Conservation (phyloP, 2,329 filamentous ascomycete genomes). For the Trichoderma oligosporum region DNA sequence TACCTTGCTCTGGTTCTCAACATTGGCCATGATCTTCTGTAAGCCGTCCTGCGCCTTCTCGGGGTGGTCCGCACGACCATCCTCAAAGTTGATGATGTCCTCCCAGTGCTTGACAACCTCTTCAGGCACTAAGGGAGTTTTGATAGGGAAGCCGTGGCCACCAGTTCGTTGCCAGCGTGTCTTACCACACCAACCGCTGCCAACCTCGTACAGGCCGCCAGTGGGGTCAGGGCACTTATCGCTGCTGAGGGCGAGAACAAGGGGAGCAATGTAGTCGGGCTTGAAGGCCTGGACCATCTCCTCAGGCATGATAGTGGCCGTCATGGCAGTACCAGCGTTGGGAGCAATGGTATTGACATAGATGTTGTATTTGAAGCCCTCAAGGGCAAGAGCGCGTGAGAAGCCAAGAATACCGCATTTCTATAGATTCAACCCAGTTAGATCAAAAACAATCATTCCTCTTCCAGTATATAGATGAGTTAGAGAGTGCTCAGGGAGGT, state of each 20-base stretch:
- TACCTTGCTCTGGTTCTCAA: conserved; percentile 57
- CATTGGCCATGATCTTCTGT: conserved; percentile 74
- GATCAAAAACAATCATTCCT: neutral
- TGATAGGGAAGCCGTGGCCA: conserved; percentile 86
- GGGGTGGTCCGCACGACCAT: conserved; percentile 82
- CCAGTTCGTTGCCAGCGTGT: conserved; percentile 94
- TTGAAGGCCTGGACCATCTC: conserved; percentile 99
- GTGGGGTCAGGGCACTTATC: conserved; percentile 85
- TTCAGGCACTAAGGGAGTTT: conserved; percentile 79
- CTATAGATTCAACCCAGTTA: conserved; percentile 37
- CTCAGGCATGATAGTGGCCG: conserved; percentile 86
- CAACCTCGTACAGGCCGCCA: conserved; percentile 88
- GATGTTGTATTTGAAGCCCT: conserved; percentile 97
- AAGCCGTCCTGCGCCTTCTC: conserved; percentile 72
- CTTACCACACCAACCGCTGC: conserved; percentile 85
- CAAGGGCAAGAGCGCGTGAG: conserved; percentile 85
- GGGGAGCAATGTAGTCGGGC: conserved; percentile 93
- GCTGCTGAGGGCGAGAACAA: conserved; percentile 78
- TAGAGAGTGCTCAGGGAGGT: too few relatives aligned
- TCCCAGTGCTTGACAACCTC: conserved; percentile 72
- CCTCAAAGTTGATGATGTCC: conserved; percentile 80
- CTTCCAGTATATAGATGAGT: neutral
- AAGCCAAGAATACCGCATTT: conserved; percentile 94
- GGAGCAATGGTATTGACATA: conserved; percentile 97
- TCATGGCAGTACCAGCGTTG: conserved; percentile 95